A percentile compares a stretch with the other conserved stretches of the same genome.
Evolutionary conservation across 768 basidiomycete genomes (phyloP).

Genomic region (Pleurotus pulmonarius): DNA sequence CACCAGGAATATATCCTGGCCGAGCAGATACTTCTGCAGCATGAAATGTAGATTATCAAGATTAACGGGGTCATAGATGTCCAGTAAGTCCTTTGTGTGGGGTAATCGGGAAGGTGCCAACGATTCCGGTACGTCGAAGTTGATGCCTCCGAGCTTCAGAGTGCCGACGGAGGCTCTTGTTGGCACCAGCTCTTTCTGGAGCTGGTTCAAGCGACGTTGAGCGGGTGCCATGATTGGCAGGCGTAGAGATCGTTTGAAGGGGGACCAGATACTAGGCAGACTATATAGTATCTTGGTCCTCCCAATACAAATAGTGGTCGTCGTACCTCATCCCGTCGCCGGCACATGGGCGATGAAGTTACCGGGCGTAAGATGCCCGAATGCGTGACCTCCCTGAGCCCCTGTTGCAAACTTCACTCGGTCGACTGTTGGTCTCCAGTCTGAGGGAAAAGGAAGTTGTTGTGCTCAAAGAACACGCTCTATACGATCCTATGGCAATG

Average conservation of each 20-base stretch:
- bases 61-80: conserved; percentile 49
- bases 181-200: conserved; percentile 41
- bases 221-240: conserved; percentile 27
- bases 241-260: background rate
- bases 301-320: no score
- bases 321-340: no score
- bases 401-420: no score
- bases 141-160: conserved; percentile 53
- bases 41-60: conserved; percentile 60
- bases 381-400: no score
- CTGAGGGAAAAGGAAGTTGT: no score
- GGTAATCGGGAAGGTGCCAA: conserved; percentile 44
- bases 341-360: no score
- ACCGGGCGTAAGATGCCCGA: no score
- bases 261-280: no score
- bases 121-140: conserved; percentile 51
- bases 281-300: no score
- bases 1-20: conserved; percentile 64
- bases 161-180: conserved; percentile 43
- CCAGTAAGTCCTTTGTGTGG: conserved; percentile 40
- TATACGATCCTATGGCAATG: no score
- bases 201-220: conserved; percentile 44
- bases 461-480: no score
- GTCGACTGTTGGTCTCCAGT: no score
- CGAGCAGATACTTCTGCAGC: conserved; percentile 64